phyloP scores from a whole-genome alignment of 1,284 basidiomycete species.

The Melampsora larici-populina region DNA sequence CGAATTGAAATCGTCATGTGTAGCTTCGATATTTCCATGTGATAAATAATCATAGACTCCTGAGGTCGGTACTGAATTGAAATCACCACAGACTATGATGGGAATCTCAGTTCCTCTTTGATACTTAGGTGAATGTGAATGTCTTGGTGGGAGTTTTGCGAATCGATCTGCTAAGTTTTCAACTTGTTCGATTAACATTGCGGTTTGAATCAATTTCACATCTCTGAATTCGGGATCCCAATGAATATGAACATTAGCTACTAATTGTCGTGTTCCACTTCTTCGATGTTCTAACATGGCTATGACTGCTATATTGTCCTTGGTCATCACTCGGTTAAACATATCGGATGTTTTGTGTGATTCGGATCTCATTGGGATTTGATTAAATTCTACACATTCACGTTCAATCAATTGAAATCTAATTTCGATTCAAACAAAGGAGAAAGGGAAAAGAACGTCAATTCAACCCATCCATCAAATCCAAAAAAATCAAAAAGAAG shows the following conservation, averaged over 20 bases:
- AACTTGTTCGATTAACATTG: constrained; percentile 86
- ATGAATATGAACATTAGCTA: constrained; percentile 86
- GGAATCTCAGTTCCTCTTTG: constrained; percentile 83
- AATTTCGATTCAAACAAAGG: constrained; percentile 44
- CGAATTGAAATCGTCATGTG: constrained; percentile 88
- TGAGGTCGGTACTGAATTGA: constrained; percentile 81
- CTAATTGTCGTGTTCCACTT: constrained; percentile 79
- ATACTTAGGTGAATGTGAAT: constrained; percentile 62
- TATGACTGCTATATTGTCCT: constrained; percentile 89
- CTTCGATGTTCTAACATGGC: constrained; percentile 80
- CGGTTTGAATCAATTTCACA: constrained; percentile 95
- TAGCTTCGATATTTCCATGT: constrained; percentile 63
- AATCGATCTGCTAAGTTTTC: constrained; percentile 84
- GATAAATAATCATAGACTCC: constrained; percentile 91
- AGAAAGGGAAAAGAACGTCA: background rate
- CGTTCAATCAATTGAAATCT: constrained; percentile 92
- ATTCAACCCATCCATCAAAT: background rate
- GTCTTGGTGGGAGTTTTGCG: constrained; percentile 73
- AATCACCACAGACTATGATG: constrained; percentile 85
- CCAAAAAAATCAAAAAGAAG: constrained; percentile 12
- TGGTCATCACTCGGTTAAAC: constrained; percentile 96
- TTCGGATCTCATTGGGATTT: constrained; percentile 86
- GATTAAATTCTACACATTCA: constrained; percentile 89
- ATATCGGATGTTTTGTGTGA: constrained; percentile 99
- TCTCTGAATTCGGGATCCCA: constrained; percentile 93